Conservation (phyloP, 306 rosid genomes). For the Corylus avellana region DNA sequence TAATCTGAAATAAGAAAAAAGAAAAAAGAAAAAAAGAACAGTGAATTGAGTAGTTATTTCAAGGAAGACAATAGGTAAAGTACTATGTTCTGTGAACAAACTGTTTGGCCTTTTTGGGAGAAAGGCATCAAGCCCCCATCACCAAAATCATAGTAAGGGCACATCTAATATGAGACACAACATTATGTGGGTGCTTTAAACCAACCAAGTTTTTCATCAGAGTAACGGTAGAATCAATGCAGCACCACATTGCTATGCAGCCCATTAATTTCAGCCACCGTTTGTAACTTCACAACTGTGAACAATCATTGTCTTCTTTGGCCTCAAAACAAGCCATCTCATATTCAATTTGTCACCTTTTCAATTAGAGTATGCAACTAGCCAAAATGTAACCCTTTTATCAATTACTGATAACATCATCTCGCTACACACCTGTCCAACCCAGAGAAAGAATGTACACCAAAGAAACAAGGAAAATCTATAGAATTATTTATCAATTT, state of each 20-base stretch:
- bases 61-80: not conserved
- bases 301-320: not conserved
- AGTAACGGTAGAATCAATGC: slow-evolving; percentile 1
- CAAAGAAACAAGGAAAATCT: not conserved
- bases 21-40: not conserved
- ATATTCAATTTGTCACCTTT: slow-evolving; percentile 3
- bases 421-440: not conserved
- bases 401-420: slow-evolving; percentile 6
- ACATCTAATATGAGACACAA: not conserved
- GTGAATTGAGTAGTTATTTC: not conserved
- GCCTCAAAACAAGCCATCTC: slow-evolving; percentile 13
- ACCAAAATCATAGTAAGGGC: not conserved
- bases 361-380: slow-evolving; percentile 4
- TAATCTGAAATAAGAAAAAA: not conserved
- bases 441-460: not conserved
- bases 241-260: not conserved
- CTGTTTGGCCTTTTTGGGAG: not conserved
- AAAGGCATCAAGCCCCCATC: not conserved
- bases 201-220: not conserved
- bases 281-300: not conserved
- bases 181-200: not conserved
- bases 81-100: not conserved
- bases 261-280: not conserved
- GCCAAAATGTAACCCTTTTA: not conserved
- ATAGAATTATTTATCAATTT: not conserved